Conservation (phyloP, 2,329 filamentous ascomycete genomes). For the Colletotrichum euphorbiae region DNA sequence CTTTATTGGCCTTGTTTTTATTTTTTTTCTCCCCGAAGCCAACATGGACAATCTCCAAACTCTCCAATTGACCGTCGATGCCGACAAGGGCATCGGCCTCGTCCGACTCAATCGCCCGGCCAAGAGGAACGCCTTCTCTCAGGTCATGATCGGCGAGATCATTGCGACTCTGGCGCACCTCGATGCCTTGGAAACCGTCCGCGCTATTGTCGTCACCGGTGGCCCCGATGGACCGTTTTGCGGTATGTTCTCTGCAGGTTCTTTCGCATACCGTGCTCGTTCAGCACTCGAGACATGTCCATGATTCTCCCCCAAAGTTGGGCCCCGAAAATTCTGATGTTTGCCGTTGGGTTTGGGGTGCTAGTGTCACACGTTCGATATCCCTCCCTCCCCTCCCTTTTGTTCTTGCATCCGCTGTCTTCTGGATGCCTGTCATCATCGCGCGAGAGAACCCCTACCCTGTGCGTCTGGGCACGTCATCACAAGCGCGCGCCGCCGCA, state of each 20-base stretch:
- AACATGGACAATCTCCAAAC: constrained; percentile 36
- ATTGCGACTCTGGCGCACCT: constrained; percentile 42
- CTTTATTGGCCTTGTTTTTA: background rate
- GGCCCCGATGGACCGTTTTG: constrained; percentile 49
- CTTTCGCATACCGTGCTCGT: background rate
- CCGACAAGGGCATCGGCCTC: constrained; percentile 34
- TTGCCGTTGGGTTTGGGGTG: background rate
- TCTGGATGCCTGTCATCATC: background rate
- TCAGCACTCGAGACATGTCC: constrained; percentile 6
- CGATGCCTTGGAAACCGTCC: constrained; percentile 43
- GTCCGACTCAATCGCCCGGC: constrained; percentile 56
- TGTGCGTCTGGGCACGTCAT: constrained; percentile 9
- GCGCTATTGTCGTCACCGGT: constrained; percentile 53
- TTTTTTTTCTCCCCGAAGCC: background rate
- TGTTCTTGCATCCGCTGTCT: background rate
- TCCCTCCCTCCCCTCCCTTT: background rate
- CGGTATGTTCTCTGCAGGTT: constrained; percentile 45
- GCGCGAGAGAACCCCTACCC: background rate
- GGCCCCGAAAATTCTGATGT: constrained; percentile 6
- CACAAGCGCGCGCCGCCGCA: background rate
- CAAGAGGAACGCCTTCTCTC: constrained; percentile 70
- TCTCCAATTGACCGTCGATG: constrained; percentile 30
- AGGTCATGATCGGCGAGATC: constrained; percentile 60
- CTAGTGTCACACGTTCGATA: too few relatives aligned
- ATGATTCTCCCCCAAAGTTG: background rate